Evolutionary conservation across 768 basidiomycete species (phyloP), one percentile per base, ranked within the genome.

Genomic region (Lepiota brunneoincarnata): DNA sequence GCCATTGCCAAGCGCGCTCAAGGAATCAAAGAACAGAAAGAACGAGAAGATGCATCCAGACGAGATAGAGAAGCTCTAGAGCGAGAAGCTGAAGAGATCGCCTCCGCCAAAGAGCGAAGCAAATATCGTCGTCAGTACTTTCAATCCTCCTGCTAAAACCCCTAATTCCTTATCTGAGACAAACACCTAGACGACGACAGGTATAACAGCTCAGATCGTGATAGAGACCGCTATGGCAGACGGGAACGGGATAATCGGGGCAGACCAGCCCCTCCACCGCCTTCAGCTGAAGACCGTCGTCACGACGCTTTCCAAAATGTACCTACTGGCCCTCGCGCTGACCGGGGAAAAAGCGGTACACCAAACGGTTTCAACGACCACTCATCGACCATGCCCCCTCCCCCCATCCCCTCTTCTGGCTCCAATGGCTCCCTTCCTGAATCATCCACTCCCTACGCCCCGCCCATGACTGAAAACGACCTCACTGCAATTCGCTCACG

Each of bases 1-100:
- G 96, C 96, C 2, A 89, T 98, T 56, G 85, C 87, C 14, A 90
- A 91, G 62, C 86, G 96, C 12, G 81, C 86, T 17, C 81, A 88
- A 55, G 95, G 98, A 66, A 87, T 98, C 37, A 79, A 74, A 47
- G 83, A 83, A 40, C 81, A 91, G 63, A 84, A 78, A 56, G 83
- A 81, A 51, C 79, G 75, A 45, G 86, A 87, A 17, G 88, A 92
- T 42, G 72, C 71, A 5, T 55, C 83, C 4, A 77, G 76, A 58
- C 66, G 69, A 38, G 85, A 92, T 55, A 74, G 93, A 36, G 86
- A 90, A 56, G 69, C 65, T 4, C 77, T 98, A 21, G 96, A 98
- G 66, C 71, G 76, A 21, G 83, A 88, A 41, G 92, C 90, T 7
- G 86, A 89, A 26, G 81, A 82, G 51, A 61, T 90, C 20, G 72